Percentiles rank a stretch among this genome's conserved stretches.
phyloP scores from a whole-genome alignment of 306 rosid genomes.

The Gynostemma pentaphyllum region DNA sequence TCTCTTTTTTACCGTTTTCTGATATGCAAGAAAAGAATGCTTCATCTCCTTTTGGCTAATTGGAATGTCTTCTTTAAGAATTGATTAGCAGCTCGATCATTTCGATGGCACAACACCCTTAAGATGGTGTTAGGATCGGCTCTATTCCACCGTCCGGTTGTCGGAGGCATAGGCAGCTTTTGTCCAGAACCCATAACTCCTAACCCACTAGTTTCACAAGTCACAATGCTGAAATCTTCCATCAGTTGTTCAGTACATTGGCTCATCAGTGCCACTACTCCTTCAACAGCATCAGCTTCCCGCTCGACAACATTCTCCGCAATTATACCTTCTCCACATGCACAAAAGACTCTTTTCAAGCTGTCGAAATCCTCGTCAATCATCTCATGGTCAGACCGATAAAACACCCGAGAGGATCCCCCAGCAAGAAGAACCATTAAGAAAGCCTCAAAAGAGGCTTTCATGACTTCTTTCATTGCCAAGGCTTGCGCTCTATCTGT shows the following conservation, averaged over 20 bases:
- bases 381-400: constrained; percentile 41
- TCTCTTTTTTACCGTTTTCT: constrained; percentile 7
- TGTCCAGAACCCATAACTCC: constrained; percentile 49
- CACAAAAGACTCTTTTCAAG: constrained; percentile 51
- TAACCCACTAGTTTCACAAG: constrained; percentile 65
- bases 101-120: constrained; percentile 77
- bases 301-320: constrained; percentile 56
- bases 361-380: constrained; percentile 66
- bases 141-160: constrained; percentile 80
- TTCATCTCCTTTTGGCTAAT: constrained; percentile 64
- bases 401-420: constrained; percentile 54
- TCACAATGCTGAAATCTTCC: constrained; percentile 69
- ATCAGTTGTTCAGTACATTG: constrained; percentile 60
- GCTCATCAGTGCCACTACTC: constrained; percentile 61
- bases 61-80: constrained; percentile 85
- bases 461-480: constrained; percentile 84
- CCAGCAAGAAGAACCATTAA: constrained; percentile 92
- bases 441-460: constrained; percentile 70
- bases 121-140: constrained; percentile 82
- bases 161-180: constrained; percentile 79
- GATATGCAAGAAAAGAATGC: constrained; percentile 11
- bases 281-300: constrained; percentile 67
- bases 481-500: constrained; percentile 60
- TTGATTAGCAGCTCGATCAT: constrained; percentile 52
- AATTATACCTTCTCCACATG: constrained; percentile 74